phyloP scores from a whole-genome alignment of 805 yeast species.

The Barnettozyma siamensis region DNA sequence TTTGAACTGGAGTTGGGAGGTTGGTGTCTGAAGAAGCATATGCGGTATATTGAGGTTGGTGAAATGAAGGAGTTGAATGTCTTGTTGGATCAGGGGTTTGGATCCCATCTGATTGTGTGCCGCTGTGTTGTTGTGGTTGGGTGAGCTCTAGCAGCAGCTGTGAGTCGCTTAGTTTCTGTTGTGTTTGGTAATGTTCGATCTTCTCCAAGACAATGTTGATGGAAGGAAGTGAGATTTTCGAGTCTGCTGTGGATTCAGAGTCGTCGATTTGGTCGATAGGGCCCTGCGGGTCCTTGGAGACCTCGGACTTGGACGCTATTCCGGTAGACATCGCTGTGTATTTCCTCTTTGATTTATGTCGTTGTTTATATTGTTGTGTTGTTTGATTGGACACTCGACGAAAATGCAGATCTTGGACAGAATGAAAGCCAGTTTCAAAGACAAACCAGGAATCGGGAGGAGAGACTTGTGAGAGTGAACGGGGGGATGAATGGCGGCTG shows the following conservation, averaged over 20 bases:
- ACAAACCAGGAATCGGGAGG: neutral
- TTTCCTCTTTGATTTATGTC: neutral
- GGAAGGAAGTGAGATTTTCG: conserved; percentile 18
- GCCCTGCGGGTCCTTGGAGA: neutral
- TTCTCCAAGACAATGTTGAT: conserved; percentile 21
- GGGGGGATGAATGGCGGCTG: no score
- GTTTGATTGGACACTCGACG: neutral
- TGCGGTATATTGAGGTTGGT: neutral
- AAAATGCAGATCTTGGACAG: neutral
- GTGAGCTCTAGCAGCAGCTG: conserved; percentile 22
- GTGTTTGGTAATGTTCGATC: conserved; percentile 24
- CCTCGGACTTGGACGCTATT: neutral
- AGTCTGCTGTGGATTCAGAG: neutral
- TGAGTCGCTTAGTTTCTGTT: conserved; percentile 25
- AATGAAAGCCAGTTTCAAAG: neutral
- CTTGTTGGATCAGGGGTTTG: conserved; percentile 2
- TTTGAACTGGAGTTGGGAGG: neutral
- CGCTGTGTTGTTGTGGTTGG: conserved; percentile 10
- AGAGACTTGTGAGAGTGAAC: no score
- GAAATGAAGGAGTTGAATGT: conserved; percentile 1
- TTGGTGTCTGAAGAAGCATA: neutral
- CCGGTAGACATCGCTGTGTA: neutral
- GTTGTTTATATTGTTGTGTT: neutral
- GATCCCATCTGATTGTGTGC: neutral
- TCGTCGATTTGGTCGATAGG: neutral